Evolutionary conservation across 202 grass and related monocot species (phyloP), one percentile per base, ranked within the genome.

Genomic region (Setaria viridis): DNA sequence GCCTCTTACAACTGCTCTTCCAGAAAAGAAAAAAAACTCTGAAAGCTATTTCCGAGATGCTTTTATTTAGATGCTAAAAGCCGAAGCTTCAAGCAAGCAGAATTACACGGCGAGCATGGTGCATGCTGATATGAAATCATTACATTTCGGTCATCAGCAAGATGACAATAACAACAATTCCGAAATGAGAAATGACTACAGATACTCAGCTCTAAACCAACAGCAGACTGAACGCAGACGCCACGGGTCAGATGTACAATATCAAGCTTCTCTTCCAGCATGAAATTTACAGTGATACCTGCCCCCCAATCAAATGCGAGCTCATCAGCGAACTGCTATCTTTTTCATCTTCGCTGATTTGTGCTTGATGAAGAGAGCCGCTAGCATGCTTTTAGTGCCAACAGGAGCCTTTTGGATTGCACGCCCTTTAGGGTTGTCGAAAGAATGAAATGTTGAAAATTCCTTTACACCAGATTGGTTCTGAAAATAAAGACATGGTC

Each of bases 311-410:
- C 11, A 21, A 77, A 57, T 56, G 13, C 30, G 7, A 46, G 8
- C 59, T 67, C 9, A 80, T 91, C 83, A 99, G 65, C 79, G 66
- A 15, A 84, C 88, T 17, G 82, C 49, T 25, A 85, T 60, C 83
- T 89, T 96, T 70, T 92, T 99, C 60, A 88, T 56, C 74, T 96
- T 96, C 5, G 69, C 77, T 64, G 90, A 78, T 85, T 90, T 94
- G 65, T 90, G 89, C 43, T 88, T 96, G 54, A 89, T 90, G 80
- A 99, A 99, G 50, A 99, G 90, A 81, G 92, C 60, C 12, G 92
- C 85, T 46, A 99, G 51, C 87, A 96, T 87, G 77, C 83, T 94
- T 82, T 91, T 99, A 20, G 86, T 90, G 69, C 93, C 80, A 47
- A 80, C 84, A 75, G 93, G 90, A 86, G 85, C 75, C 80, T 87